These are phyloP conservation scores for peach (Prunus persica) DNA, from an alignment of 306 rosid genomes.

Conservation along the genomic window DNA sequence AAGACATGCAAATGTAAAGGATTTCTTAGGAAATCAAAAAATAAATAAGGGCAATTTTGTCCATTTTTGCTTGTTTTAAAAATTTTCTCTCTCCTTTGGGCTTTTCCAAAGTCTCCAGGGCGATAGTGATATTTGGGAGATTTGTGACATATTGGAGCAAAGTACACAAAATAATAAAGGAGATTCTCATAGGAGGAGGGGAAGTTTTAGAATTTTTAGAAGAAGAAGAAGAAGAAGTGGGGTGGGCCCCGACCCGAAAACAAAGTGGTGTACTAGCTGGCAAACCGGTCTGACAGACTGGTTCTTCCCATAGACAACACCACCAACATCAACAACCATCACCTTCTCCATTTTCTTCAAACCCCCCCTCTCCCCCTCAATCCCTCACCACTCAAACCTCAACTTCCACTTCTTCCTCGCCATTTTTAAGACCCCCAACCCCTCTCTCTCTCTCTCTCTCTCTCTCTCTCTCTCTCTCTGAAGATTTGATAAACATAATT, in stretches of 20 bases:
- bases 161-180: not conserved
- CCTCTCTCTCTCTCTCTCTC: not conserved
- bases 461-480: not conserved
- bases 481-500: not conserved
- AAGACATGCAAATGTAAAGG: no score
- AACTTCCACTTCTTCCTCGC: not conserved
- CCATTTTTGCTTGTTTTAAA: no score
- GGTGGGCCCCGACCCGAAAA: slow-evolving; percentile 12
- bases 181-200: not conserved
- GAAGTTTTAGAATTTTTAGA: no score
- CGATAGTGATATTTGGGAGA: not conserved
- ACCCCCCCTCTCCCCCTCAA: not conserved
- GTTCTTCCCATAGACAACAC: slow-evolving; percentile 28
- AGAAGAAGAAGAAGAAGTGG: not conserved
- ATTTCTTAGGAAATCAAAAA: no score
- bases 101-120: no score
- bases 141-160: not conserved
- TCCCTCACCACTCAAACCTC: not conserved
- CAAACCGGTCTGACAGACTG: slow-evolving; percentile 53
- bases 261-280: slow-evolving; percentile 49
- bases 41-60: no score
- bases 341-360: not conserved
- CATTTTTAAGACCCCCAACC: not conserved
- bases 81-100: no score
- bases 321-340: slow-evolving; percentile 8